Evolutionary conservation across 2,329 filamentous ascomycete genomes (phyloP).

Genomic region (Huntiella abstrusa): DNA sequence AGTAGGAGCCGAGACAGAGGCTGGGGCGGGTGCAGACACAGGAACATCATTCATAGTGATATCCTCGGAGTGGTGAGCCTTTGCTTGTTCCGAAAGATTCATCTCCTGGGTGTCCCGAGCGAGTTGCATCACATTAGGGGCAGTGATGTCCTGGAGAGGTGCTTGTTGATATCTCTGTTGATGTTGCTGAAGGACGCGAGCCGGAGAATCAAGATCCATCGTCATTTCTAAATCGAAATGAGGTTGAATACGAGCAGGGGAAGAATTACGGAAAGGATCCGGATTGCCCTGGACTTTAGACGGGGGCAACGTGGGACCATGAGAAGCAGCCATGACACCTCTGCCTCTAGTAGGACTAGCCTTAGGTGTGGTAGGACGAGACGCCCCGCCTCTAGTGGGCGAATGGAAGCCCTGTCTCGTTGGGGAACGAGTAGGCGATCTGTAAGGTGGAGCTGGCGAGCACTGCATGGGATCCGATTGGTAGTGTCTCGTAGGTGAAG

Average conservation of each 20-base stretch:
- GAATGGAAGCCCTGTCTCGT: slow-evolving; percentile 1
- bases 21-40: slow-evolving; percentile 17
- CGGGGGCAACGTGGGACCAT: not conserved
- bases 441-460: slow-evolving; percentile 3
- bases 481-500: not conserved
- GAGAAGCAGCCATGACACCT: slow-evolving; percentile 1
- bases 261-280: not conserved
- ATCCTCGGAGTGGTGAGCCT: not conserved
- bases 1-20: slow-evolving; percentile 18
- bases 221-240: not conserved
- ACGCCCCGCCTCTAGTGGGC: slow-evolving; percentile 2
- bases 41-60: slow-evolving; percentile 1
- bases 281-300: not conserved
- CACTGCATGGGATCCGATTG: slow-evolving; percentile 6
- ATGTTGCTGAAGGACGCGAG: not conserved
- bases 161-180: not conserved
- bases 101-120: slow-evolving; percentile 13
- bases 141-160: not conserved
- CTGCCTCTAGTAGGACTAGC: slow-evolving; percentile 8
- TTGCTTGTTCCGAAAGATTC: not conserved
- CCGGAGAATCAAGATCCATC: not conserved
- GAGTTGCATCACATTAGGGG: slow-evolving; percentile 25
- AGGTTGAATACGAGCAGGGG: not conserved
- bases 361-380: slow-evolving; percentile 6
- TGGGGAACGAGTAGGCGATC: slow-evolving; percentile 6